Conservation (phyloP, 2,329 filamentous ascomycete genomes). For the Uncinocarpus reesii region DNA sequence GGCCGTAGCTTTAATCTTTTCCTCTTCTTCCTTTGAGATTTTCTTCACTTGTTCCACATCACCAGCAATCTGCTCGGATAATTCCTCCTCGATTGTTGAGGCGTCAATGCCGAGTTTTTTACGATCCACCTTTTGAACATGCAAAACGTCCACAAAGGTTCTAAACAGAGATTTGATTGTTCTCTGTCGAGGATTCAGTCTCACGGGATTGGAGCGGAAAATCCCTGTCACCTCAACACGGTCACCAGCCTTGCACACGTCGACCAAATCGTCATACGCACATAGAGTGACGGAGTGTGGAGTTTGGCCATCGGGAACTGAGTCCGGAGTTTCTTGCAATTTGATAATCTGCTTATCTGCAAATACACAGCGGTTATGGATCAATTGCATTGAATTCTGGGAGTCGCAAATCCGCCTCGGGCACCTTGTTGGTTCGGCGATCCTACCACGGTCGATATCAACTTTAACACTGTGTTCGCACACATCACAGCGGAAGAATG, state of each 20-base stretch:
- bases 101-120: constrained; percentile 85
- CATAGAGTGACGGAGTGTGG: constrained; percentile 95
- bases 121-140: constrained; percentile 94
- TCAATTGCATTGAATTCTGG: constrained; percentile 94
- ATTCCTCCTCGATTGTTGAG: constrained; percentile 75
- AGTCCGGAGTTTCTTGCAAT: constrained; percentile 92
- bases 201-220: constrained; percentile 87
- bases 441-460: constrained; percentile 88
- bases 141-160: constrained; percentile 90
- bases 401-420: constrained; percentile 70
- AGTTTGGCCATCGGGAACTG: constrained; percentile 87
- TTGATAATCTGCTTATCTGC: constrained; percentile 99
- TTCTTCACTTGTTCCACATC: constrained; percentile 74
- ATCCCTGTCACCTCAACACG: constrained; percentile 92
- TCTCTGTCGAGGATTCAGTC: constrained; percentile 84
- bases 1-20: constrained; percentile 73
- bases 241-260: constrained; percentile 96
- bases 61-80: constrained; percentile 60
- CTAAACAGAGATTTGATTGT: constrained; percentile 94
- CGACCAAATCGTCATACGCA: constrained; percentile 92
- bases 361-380: constrained; percentile 91
- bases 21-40: constrained; percentile 75
- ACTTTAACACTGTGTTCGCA: constrained; percentile 88
- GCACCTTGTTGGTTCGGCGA: constrained; percentile 85
- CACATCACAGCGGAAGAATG: constrained; percentile 90